Evolutionary conservation across 164 flowering plant genomes (phyloP), one percentile per base, ranked within the genome.

Genomic region (Nelumbo lutea): DNA sequence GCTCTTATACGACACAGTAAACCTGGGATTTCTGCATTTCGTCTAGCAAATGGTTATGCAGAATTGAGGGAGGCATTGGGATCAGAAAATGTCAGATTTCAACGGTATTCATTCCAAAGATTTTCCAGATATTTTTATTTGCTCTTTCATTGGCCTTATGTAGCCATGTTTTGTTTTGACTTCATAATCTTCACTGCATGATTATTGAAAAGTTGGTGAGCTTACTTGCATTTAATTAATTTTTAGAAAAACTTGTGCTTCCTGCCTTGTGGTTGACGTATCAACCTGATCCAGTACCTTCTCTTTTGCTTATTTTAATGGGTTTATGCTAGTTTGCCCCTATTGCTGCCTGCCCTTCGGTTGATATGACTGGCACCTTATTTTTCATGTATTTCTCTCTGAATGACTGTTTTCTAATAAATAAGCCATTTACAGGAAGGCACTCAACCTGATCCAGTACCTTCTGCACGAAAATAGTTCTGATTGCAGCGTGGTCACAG

Each of bases 31-130:
- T 63, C 85, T 56, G 96, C 97, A 61, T 95, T 95, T 71, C 93
- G 96, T 38, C 87, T 95, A 61, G 99, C 91, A 64, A 92, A 89
- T 83, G 97, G 97, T 66, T 95, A 88, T 82, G 87, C 90, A 6
- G 88, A 81, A 40, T 69, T 95, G 53, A 89, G 75, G 83, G 97
- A 90, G 83, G 97, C 99, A 27, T 75, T 95, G 76, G 71, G 85
- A 62, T 83, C 97, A 61, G 97, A 87, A 13, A 83, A 58, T 79
- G 87, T 82, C n/a, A 87, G 89, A 73, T 90, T 95, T 79, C 97
- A 90, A 76, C 91, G 97, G 98, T 91, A 80, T 8, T 13, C 39
- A 10, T 9, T 53, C 3, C 14, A 9, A 50, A 9, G 57, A 10
- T 53, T 6, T 3, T 53, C 57, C 57, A 53, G 57, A 53, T 53